phyloP scores from a whole-genome alignment of 768 basidiomycete species.

The Lentinus brumalis region DNA sequence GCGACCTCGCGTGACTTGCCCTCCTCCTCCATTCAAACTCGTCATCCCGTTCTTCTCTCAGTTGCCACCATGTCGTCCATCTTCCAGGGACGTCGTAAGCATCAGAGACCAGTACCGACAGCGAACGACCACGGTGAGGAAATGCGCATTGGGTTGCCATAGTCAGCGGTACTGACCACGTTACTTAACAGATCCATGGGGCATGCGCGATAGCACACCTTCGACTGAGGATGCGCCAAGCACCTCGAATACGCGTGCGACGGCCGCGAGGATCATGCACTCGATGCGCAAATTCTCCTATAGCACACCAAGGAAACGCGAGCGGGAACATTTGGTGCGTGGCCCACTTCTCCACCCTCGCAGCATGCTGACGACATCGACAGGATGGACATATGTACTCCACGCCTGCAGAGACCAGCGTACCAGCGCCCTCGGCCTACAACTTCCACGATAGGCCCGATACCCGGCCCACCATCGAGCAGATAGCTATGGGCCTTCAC shows the following conservation, averaged over 20 bases:
- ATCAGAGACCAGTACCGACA: constrained; percentile 10
- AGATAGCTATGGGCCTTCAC: constrained; percentile 82
- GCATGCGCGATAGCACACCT: not conserved
- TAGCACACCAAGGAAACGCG: constrained; percentile 22
- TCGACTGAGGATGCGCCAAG: constrained; percentile 4
- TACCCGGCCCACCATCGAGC: constrained; percentile 62
- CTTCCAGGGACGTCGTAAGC: constrained; percentile 15
- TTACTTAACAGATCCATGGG: constrained; percentile 8
- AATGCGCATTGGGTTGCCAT: not conserved
- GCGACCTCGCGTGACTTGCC: not conserved
- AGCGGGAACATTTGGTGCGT: constrained; percentile 20
- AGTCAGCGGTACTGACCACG: not conserved
- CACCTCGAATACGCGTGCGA: constrained; percentile 12
- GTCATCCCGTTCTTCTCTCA: not conserved
- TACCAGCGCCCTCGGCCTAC: constrained; percentile 28
- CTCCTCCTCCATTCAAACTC: not conserved
- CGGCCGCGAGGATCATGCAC: constrained; percentile 24
- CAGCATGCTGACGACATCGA: not conserved
- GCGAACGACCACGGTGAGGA: constrained; percentile 8
- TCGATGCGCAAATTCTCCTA: constrained; percentile 20
- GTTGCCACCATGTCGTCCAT: not conserved
- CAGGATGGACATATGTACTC: constrained; percentile 28
- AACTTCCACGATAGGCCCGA: constrained; percentile 40
- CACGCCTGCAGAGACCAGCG: constrained; percentile 28
- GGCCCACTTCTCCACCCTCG: too few relatives aligned